These are phyloP conservation scores for Colletotrichum tofieldiae DNA, from an alignment of 2,329 filamentous ascomycete genomes.

Conservation along the genomic window DNA sequence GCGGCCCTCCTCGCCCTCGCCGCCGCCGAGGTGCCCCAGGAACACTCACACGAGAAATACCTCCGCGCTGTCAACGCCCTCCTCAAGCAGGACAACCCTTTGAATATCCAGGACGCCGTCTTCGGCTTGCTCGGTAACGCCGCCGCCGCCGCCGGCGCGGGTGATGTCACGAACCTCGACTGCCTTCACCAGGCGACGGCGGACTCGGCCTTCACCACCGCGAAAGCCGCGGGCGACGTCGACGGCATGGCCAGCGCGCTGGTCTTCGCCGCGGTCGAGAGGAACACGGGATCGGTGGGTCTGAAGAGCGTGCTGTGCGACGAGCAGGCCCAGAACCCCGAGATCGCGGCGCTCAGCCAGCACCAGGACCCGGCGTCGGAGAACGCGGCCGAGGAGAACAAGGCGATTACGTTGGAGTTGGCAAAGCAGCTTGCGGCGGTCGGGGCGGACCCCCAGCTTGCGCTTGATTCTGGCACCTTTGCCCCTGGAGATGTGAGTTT, in stretches of 20 bases:
- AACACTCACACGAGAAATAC: conserved; percentile 69
- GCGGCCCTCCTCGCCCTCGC: conserved; percentile 37
- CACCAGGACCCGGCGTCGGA: conserved; percentile 78
- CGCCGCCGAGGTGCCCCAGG: conserved; percentile 67
- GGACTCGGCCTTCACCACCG: conserved; percentile 74
- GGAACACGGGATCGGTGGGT: conserved; percentile 73
- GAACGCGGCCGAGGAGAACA: conserved; percentile 71
- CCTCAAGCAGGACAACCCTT: conserved; percentile 65
- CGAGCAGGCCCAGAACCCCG: conserved; percentile 73
- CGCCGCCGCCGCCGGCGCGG: conserved; percentile 58
- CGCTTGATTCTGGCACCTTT: conserved; percentile 76
- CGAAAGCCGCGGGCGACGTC: conserved; percentile 69
- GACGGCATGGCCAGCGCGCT: conserved; percentile 68
- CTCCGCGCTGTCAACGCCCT: conserved; percentile 60
- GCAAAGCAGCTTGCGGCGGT: conserved; percentile 73
- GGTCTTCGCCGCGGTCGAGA: conserved; percentile 69
- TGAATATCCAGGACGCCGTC: conserved; percentile 67
- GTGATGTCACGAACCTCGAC: conserved; percentile 59
- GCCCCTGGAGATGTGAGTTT: conserved; percentile 68
- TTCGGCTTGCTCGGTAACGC: conserved; percentile 62
- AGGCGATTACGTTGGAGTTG: conserved; percentile 71
- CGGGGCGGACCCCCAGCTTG: conserved; percentile 74
- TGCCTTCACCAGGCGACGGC: conserved; percentile 73
- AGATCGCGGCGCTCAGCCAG: conserved; percentile 75
- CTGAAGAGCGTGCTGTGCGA: conserved; percentile 71